phyloP scores from a whole-genome alignment of 345 rosid genomes.

The Hypericum androsaemum region DNA sequence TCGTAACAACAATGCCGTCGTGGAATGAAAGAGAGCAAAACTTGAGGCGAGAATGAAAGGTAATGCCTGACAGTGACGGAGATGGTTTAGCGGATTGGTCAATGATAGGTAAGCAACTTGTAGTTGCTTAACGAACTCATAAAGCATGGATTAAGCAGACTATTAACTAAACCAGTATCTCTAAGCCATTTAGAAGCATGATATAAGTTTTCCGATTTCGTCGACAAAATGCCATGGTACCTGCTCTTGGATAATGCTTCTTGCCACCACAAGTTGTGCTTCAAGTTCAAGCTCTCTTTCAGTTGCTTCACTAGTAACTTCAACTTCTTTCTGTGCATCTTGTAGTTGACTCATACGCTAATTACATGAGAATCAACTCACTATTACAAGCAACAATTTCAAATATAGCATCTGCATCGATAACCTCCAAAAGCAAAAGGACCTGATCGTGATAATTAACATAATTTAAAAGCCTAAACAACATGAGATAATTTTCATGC shows the following conservation, averaged over 20 bases:
- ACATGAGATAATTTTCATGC: neutral
- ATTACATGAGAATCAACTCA: neutral
- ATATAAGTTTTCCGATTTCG: neutral
- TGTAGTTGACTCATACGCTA: constrained; percentile 73
- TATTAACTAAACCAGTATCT: no score
- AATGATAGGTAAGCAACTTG: no score
- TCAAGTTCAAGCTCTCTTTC: constrained; percentile 98
- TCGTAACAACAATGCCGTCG: no score
- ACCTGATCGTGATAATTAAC: neutral
- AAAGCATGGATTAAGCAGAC: no score
- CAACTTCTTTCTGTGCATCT: constrained; percentile 85
- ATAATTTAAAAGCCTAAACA: neutral
- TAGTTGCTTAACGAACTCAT: no score
- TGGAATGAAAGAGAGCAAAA: no score
- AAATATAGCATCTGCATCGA: neutral
- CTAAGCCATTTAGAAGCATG: no score
- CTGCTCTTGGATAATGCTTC: constrained; percentile 84
- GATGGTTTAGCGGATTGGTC: no score
- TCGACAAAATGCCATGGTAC: constrained; percentile 4
- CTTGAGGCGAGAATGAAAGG: no score
- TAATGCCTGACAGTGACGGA: no score
- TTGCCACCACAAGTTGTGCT: constrained; percentile 98
- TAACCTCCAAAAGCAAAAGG: neutral
- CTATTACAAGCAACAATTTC: neutral
- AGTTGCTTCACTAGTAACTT: constrained; percentile 83